A percentile compares a stretch with the other conserved stretches of the same genome.
These are phyloP conservation scores for Oemleria cerasiformis DNA, from an alignment of 306 rosid genomes.

Conservation along the genomic window DNA sequence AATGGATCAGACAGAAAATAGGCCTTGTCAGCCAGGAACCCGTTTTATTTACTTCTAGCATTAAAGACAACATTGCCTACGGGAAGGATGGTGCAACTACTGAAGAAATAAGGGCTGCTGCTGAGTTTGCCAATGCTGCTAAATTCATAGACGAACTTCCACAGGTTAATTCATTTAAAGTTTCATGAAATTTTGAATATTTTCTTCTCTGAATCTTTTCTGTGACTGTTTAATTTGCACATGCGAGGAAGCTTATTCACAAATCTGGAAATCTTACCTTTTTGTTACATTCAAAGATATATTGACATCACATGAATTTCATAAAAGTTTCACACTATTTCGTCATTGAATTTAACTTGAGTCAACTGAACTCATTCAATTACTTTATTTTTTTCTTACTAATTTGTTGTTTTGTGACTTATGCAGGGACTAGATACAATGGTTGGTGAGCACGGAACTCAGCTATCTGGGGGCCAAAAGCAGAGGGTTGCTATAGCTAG, in stretches of 20 bases:
- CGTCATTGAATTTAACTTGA: too few relatives aligned
- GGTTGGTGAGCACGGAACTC: conserved; percentile 84
- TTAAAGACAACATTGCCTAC: conserved; percentile 73
- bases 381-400: not conserved
- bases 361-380: not conserved
- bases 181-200: not conserved
- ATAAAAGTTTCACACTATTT: too few relatives aligned
- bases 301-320: not conserved
- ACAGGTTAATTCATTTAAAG: conserved; percentile 29
- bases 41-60: conserved; percentile 60
- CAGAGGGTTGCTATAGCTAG: conserved; percentile 55
- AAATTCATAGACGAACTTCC: conserved; percentile 73
- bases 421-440: conserved; percentile 58
- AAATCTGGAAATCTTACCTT: not conserved
- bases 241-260: too few relatives aligned
- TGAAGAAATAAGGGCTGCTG: conserved; percentile 65
- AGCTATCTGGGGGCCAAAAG: conserved; percentile 69
- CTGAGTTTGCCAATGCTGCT: conserved; percentile 74
- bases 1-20: conserved; percentile 79
- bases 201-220: too few relatives aligned
- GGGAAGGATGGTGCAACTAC: conserved; percentile 69
- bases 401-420: not conserved
- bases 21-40: conserved; percentile 90
- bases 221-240: too few relatives aligned
- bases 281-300: not conserved